Evolutionary conservation across 352 stramenopile species (phyloP), one percentile per base, ranked within the genome.

Genomic region (Pythium utonaiense): DNA sequence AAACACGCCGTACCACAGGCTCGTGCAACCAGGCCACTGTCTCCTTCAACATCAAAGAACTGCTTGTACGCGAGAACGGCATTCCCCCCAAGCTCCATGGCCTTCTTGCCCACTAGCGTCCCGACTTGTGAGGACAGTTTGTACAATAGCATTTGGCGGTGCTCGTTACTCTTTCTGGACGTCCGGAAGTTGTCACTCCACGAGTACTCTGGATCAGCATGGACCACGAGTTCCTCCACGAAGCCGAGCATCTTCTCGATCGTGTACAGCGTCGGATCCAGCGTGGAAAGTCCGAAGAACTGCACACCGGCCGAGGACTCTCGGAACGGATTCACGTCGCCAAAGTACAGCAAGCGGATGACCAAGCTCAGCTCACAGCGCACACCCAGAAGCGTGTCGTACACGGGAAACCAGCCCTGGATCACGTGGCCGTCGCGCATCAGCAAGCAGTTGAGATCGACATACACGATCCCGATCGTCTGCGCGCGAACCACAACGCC

Each of bases 1-100:
- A 74, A 87, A 34, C 83, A 92, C 16, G 87, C 78, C 57, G 97
- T 99, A 14, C 97, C 97, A 70, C 96, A 99, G 6, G 94, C 97
- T 24, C 97, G 77, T 21, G 96, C 96, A 0, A 99, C 97, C 25
- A 99, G 83, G 10, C 96, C 97, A 31, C 93, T 98, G 72, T 99
- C 96, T 45, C 97, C 97, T 82, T 99, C 97, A 28, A 99, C 93
- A 74, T 99, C 97, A 66, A 99, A 99, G 69, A 98, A 98, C 64
- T 99, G 94, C 60, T 97, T 89, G 77, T 99, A 99, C 6, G 92
- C 96, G 47, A 99, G 73, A 17, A 99, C 96, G 6, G 97, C 97
- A 67, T 99, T 99, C 3, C 95, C 96, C 16, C 96, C 96, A n/a
- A 98, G 86, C 60, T 98, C 94, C 21, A 98, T 69, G 3, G 97